Base-by-base conservation (phyloP, 768 basidiomycete genomes). In the Termitomyces eurrhizus region DNA sequence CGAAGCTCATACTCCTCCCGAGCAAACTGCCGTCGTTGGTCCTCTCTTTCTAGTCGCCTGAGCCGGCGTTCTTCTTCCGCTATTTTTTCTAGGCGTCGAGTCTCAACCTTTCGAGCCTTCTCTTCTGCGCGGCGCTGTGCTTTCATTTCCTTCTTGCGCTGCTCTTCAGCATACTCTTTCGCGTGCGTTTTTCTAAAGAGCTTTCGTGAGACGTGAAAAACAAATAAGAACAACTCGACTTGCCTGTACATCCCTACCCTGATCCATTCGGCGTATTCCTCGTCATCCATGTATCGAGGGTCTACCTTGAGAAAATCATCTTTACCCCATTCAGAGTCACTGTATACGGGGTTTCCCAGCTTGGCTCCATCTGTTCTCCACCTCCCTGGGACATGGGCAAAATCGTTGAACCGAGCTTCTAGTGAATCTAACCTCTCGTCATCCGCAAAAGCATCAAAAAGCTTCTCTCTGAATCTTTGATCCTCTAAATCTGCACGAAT, bases 181-280 rank as follows among this genome's bases (percentile, higher is more conserved):
- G 85, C 84, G 65, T 91, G 87, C 11, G 83, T 85, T 72, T 82
- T 86, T 72, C 90, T 91, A 14, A 16, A 0, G 56, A 57, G 37
- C 32, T 16, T 58, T 41, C 46, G 48, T 56, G 18, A 56, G 36
- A 21, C 21, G 16, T 37, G 6, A 3, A 53, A 24, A 26, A 7
- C 4, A 21, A 45, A n/a, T 21, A 50, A 52, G n/a, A 26, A 24
- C 16, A 52, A 33, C n/a, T 32, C 62, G 32, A 56, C 46, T 50
- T 13, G 73, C 84, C 85, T 83, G 78, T 91, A 94, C 90, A 97
- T 95, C 51, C 92, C 92, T 29, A 80, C 73, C 63, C 94, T 77
- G 54, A 96, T 76, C 90, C 91, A 95, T 66, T 93, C 91, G 1
- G 89, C 84, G 65, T 96, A 96, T 61, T 92, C 88, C 65, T 95